These are phyloP conservation scores for Trypanosoma avium DNA, from an alignment of 208 protist genomes.

Conservation along the genomic window DNA sequence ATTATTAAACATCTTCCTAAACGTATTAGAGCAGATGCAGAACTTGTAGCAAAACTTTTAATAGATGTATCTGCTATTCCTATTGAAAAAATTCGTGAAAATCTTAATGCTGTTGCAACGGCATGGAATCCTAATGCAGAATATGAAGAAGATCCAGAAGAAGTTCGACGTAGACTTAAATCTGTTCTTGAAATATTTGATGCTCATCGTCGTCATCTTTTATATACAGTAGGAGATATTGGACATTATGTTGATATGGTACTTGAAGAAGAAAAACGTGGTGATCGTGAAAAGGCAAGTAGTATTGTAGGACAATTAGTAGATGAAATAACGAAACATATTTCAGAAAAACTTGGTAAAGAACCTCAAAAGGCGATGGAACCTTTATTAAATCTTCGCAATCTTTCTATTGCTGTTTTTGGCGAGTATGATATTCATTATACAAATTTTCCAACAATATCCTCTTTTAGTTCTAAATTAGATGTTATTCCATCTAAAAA, in stretches of 20 bases:
- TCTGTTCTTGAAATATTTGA: conserved; percentile 80
- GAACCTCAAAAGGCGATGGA: conserved; percentile 95
- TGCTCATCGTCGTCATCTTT: conserved; percentile 69
- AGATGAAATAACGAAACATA: conserved; percentile 96
- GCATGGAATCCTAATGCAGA: conserved; percentile 91
- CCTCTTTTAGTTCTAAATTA: conserved; percentile 93
- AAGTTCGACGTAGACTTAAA: conserved; percentile 69
- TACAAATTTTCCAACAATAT: conserved; percentile 90
- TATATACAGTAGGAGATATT: conserved; percentile 90
- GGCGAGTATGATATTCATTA: conserved; percentile 93
- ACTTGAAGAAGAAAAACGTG: conserved; percentile 68
- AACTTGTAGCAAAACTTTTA: conserved; percentile 79
- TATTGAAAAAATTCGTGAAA: conserved; percentile 89
- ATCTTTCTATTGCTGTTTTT: conserved; percentile 97
- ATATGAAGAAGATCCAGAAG: conserved; percentile 87
- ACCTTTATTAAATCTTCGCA: conserved; percentile 90
- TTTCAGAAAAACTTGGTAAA: conserved; percentile 94
- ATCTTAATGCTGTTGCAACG: conserved; percentile 78
- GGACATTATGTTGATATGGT: conserved; percentile 86
- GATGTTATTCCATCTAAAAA: conserved; percentile 99
- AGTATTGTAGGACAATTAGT: conserved; percentile 92
- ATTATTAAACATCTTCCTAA: conserved; percentile 85
- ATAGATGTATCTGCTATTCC: conserved; percentile 86
- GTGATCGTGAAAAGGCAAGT: conserved; percentile 81
- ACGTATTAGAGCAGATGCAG: conserved; percentile 82